A percentile compares a stretch with the other conserved stretches of the same genome.
phyloP scores from a whole-genome alignment of 495 filamentous ascomycete genomes.

The Penicillium coprophilum region DNA sequence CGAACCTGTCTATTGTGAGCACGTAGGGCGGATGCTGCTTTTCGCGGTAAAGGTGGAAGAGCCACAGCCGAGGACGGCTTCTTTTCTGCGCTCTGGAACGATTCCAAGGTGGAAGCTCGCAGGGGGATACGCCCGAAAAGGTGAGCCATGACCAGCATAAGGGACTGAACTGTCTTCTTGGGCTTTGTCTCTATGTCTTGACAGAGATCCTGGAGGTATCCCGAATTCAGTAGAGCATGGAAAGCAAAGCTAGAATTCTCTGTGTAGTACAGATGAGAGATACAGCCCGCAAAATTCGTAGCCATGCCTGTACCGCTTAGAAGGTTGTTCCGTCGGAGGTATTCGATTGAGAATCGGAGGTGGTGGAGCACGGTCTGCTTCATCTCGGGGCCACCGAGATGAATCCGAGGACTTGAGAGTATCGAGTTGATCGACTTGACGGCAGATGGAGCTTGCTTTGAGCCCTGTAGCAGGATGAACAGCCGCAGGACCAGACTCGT shows the following conservation, averaged over 20 bases:
- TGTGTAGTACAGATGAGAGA: constrained; percentile 70
- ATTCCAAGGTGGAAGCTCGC: constrained; percentile 41
- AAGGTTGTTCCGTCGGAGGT: constrained; percentile 65
- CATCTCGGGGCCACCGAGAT: constrained; percentile 60
- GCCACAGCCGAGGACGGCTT: constrained; percentile 58
- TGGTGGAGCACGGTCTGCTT: constrained; percentile 70
- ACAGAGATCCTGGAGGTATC: constrained; percentile 66
- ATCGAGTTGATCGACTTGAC: constrained; percentile 61
- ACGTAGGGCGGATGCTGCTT: constrained; percentile 53
- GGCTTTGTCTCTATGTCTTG: constrained; percentile 41
- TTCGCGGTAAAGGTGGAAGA: constrained; percentile 59
- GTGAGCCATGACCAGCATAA: constrained; percentile 69
- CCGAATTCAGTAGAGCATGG: constrained; percentile 65
- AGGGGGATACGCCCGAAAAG: constrained; percentile 60
- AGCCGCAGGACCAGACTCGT: constrained; percentile 70
- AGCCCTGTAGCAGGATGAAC: constrained; percentile 64
- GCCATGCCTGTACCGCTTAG: constrained; percentile 59
- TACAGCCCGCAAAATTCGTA: constrained; percentile 64
- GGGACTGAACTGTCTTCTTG: constrained; percentile 37
- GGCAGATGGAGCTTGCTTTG: constrained; percentile 59
- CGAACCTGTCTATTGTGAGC: constrained; percentile 64
- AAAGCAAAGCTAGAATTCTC: constrained; percentile 73
- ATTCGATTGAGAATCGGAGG: constrained; percentile 77
- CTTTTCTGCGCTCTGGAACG: constrained; percentile 41
- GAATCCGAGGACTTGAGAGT: constrained; percentile 66